Evolutionary conservation across 2,329 filamentous ascomycete genomes (phyloP).

Genomic region (Trichoderma oligosporum): DNA sequence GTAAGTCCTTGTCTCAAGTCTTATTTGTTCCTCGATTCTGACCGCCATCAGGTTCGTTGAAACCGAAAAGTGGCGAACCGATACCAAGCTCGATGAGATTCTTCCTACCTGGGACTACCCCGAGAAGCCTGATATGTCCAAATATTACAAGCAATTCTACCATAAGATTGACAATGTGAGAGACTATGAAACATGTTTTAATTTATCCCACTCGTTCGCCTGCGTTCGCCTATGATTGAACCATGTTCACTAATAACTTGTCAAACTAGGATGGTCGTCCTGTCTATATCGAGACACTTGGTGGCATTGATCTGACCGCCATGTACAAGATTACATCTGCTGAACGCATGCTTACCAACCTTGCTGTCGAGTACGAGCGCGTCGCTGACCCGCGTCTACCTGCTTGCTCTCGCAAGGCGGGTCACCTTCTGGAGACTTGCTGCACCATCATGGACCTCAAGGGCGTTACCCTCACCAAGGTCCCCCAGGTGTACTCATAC

Average conservation of each 20-base stretch:
- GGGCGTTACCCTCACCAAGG: constrained; percentile 80
- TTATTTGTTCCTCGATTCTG: constrained; percentile 7
- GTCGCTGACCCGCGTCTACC: constrained; percentile 88
- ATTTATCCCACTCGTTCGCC: not conserved
- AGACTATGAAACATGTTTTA: not conserved
- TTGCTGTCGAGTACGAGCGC: constrained; percentile 97
- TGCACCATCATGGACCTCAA: constrained; percentile 99
- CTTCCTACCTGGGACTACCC: constrained; percentile 79
- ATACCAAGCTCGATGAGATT: constrained; percentile 78
- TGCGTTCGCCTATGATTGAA: not conserved
- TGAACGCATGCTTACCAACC: constrained; percentile 93
- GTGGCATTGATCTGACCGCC: constrained; percentile 82
- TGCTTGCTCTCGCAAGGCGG: constrained; percentile 88
- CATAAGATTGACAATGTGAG: constrained; percentile 86
- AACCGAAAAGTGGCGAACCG: constrained; percentile 84
- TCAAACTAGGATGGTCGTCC: constrained; percentile 78
- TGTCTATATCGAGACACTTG: constrained; percentile 94
- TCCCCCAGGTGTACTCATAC: constrained; percentile 82
- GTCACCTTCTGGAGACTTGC: constrained; percentile 89
- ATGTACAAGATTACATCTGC: constrained; percentile 91
- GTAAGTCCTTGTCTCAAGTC: constrained; percentile 52
- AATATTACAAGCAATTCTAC: constrained; percentile 98
- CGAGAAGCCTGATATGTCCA: constrained; percentile 77
- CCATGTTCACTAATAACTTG: constrained; percentile 4
- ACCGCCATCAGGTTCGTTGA: constrained; percentile 71